A percentile compares a stretch with the other conserved stretches of the same genome.
These are phyloP conservation scores for Tricladium varicosporioides DNA, from an alignment of 2,329 filamentous ascomycete genomes.

Conservation along the genomic window DNA sequence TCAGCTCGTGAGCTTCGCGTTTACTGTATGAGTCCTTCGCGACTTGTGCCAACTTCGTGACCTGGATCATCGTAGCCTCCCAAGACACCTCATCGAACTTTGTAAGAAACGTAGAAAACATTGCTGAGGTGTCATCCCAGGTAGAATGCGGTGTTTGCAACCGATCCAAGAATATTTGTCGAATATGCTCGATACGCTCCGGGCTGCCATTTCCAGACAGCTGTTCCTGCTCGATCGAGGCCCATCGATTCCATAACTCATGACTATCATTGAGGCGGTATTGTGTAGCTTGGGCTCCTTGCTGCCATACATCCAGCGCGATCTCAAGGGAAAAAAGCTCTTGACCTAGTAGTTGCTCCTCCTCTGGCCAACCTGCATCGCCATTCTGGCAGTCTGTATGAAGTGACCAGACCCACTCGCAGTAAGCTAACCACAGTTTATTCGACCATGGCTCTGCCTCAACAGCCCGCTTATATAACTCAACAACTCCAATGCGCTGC, in stretches of 20 bases:
- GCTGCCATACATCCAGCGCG: slow-evolving; percentile 67
- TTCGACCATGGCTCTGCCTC: slow-evolving; percentile 71
- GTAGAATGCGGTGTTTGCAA: slow-evolving; percentile 70
- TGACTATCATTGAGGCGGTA: slow-evolving; percentile 77
- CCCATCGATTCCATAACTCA: slow-evolving; percentile 75
- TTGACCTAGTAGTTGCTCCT: slow-evolving; percentile 66
- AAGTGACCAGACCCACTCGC: slow-evolving; percentile 73
- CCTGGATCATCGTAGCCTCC: slow-evolving; percentile 70
- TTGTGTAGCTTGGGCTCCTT: slow-evolving; percentile 68
- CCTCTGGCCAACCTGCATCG: slow-evolving; percentile 57
- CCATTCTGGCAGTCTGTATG: slow-evolving; percentile 61
- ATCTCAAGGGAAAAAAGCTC: slow-evolving; percentile 70
- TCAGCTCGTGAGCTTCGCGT: slow-evolving; percentile 68
- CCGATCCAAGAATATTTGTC: slow-evolving; percentile 67
- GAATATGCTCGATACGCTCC: slow-evolving; percentile 62
- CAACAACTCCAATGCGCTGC: slow-evolving; percentile 66
- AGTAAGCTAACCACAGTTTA: slow-evolving; percentile 74
- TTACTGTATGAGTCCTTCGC: slow-evolving; percentile 62
- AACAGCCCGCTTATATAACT: slow-evolving; percentile 69
- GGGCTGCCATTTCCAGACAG: slow-evolving; percentile 55
- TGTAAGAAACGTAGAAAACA: slow-evolving; percentile 72
- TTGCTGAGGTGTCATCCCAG: slow-evolving; percentile 73
- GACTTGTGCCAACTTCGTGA: slow-evolving; percentile 59
- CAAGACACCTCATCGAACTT: slow-evolving; percentile 69
- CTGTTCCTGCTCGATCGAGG: slow-evolving; percentile 68